These are phyloP conservation scores for Lasiodiplodia sp. DNA, from an alignment of 2,329 filamentous ascomycete genomes.

Conservation along the genomic window DNA sequence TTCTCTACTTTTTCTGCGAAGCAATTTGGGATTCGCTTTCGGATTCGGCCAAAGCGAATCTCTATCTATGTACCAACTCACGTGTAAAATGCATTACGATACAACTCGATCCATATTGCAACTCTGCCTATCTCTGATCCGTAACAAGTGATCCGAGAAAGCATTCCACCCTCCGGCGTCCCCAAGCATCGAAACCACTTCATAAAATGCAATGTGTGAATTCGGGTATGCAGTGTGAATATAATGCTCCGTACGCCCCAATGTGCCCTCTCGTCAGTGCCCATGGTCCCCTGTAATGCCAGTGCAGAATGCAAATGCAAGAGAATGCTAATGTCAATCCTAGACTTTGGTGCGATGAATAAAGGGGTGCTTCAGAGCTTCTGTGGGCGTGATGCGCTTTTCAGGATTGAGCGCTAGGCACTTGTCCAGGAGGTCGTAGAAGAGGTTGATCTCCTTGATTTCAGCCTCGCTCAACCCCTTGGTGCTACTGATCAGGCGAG, in stretches of 20 bases:
- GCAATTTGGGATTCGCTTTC: not conserved
- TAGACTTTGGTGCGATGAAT: conserved; percentile 54
- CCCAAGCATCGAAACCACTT: not conserved
- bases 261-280: conserved; percentile 6
- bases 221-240: not conserved
- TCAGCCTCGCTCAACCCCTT: conserved; percentile 77
- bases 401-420: conserved; percentile 91
- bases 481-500: conserved; percentile 75
- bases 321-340: not conserved
- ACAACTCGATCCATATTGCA: not conserved
- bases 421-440: conserved; percentile 86
- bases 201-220: not conserved
- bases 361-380: conserved; percentile 90
- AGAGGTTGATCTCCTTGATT: conserved; percentile 78
- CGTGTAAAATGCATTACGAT: not conserved
- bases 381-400: conserved; percentile 84
- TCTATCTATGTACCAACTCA: not conserved
- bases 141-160: not conserved
- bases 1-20: not conserved
- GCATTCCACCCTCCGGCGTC: not conserved
- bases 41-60: not conserved
- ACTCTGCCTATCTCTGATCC: not conserved
- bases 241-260: conserved; percentile 8
- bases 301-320: conserved; percentile 1
- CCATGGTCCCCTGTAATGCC: not conserved